Evolutionary conservation across 2,329 filamentous ascomycete species (phyloP), one percentile per base, ranked within the genome.

Genomic region (Fusarium cyanostomum): DNA sequence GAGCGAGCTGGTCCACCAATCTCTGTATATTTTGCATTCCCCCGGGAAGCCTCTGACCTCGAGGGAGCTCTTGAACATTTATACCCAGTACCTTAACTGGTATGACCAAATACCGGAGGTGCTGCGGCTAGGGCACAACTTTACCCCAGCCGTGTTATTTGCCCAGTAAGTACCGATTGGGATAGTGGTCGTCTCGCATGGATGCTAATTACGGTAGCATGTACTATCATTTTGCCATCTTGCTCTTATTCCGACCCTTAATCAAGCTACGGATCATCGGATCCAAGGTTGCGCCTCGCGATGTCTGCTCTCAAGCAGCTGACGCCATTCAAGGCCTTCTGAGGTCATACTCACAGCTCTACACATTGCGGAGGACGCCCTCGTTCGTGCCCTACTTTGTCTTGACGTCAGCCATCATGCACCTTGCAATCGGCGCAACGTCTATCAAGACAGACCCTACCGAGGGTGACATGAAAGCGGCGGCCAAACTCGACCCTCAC

Each of bases 221-320:
- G 87, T 87, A 90, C 62, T 90, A 90, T 70, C 84, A 91, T 69
- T 89, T 88, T 60, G 84, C 86, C 27, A 88, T 89, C n/a, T 74
- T 90, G 0, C 83, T 92, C n/a, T 82, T 93, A 2, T 92, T 92
- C 72, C 83, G 90, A 7, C 90, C 90, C 0, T 81, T 92, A 33
- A 88, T 92, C 70, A 91, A 86, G 62, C 71, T 87, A 8, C 79
- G 80, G 9, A 86, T 91, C 67, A 82, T 89, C 43, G 84, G 86
- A 8, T 90, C 87, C 8, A 83, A 84, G 48, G 79, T 91, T 3
- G 80, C 81, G 5, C 89, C 89, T 8, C 83, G 84, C 34, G 87
- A 90, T 60, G 85, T 90, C 13, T 92, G 89, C 73, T 82, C 82
- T 3, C 84, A 87, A 64, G 85, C 85, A 1, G 84, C 85, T 27